Conservation (phyloP, 805 yeast genomes). For the Limtongozyma cylindracea region DNA sequence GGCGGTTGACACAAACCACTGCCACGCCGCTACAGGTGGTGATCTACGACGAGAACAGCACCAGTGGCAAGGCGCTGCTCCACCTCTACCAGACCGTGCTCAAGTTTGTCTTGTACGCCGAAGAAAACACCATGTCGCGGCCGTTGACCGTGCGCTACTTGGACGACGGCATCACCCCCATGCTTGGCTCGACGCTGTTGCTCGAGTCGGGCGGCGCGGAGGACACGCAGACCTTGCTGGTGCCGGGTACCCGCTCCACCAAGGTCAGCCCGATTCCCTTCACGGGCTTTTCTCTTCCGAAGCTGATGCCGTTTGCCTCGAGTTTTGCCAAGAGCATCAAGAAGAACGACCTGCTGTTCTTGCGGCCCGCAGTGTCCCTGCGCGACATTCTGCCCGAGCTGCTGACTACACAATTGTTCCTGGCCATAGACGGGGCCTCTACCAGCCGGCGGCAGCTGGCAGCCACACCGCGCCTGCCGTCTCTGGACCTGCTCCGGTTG, state of each 20-base stretch:
- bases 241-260: neutral
- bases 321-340: conserved; percentile 12
- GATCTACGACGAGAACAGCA: conserved; percentile 10
- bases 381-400: too few species aligned
- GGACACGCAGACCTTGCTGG: conserved; percentile 1
- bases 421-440: too few species aligned
- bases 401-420: too few species aligned
- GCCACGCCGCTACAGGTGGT: conserved; percentile 4
- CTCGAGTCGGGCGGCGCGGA: conserved; percentile 1
- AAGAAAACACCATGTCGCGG: too few species aligned
- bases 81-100: conserved; percentile 10
- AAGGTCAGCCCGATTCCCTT: conserved; percentile 3
- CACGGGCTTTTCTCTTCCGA: conserved; percentile 16
- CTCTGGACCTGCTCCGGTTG: too few species aligned
- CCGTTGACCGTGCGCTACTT: conserved; percentile 5
- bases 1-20: conserved; percentile 1
- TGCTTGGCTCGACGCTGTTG: conserved; percentile 1
- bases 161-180: conserved; percentile 8
- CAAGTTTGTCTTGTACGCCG: conserved; percentile 6
- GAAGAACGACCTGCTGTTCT: too few species aligned
- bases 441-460: too few species aligned
- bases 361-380: too few species aligned
- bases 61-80: conserved; percentile 4
- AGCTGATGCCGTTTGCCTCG: conserved; percentile 10
- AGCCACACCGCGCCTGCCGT: too few species aligned